Base-by-base conservation (phyloP, 1,139 yeast species). In the Candida sanyaensis region DNA sequence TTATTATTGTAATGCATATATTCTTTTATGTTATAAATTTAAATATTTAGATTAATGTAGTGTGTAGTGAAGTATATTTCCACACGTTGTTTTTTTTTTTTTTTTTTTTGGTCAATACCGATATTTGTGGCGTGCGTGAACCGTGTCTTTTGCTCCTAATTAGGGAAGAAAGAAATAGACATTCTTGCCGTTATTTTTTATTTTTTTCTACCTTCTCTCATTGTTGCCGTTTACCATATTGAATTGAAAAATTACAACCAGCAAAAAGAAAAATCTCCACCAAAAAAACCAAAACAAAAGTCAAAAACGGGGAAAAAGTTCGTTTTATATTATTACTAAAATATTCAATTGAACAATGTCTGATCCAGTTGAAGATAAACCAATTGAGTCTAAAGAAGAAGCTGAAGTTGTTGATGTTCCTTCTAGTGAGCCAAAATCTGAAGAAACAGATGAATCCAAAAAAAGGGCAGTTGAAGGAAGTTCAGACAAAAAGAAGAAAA, bases 401-500 rank as follows among this genome's bases (percentile, higher is more conserved):
- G 31, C 36, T 6, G 37, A 17, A n/a, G 13, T 34, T 28, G 28
- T 40, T 26, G 40, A 11, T 24, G 24, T 17, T 17, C 21, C 21
- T 17, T 17, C 21, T 17, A 17, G 21, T 17, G 21, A 17, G 3
- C 3, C 21, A 17, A 17, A 17, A 17, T 17, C 26, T 12, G 32
- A 23, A 30, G 33, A 37, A 23, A 40, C 6, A 6, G 40, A 44
- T 38, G 61, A 46, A 52, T 52, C 53, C 58, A 55, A 39, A 47
- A 54, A 48, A 46, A 50, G 48, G 37, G 52, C 44, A 23, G 50
- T 44, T 27, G 54, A 42, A 32, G 53, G 47, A 23, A 52, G 48
- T 28, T 49, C 48, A 30, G 55, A 52, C 9, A 70, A 69, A 68
- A 74, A 77, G 71, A 73, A 72, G 55, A 68, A 69, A 57, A 60